phyloP scores from a whole-genome alignment of 2,329 filamentous ascomycete genomes.

The Fusarium abutilonis region DNA sequence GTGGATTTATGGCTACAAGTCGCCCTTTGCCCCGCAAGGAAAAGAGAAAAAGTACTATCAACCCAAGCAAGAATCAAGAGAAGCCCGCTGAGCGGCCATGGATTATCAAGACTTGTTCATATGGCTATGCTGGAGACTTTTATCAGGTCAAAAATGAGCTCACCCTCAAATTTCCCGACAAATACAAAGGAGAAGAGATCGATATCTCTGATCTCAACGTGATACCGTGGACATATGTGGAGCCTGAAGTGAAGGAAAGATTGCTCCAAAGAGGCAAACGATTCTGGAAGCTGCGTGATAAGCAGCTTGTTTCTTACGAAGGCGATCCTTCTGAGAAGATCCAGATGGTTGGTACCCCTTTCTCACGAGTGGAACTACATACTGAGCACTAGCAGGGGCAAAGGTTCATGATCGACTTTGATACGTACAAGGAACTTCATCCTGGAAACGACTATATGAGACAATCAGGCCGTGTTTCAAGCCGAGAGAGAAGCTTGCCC shows the following conservation, averaged over 20 bases:
- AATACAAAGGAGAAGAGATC: background rate
- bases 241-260: background rate
- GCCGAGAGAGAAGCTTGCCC: background rate
- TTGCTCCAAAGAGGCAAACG: background rate
- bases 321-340: background rate
- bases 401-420: conserved; percentile 20
- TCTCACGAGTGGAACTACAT: accelerated
- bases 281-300: conserved; percentile 1
- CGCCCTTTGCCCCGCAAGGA: background rate
- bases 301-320: conserved; percentile 7
- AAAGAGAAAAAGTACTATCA: background rate
- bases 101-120: background rate
- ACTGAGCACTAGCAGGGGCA: conserved; percentile 5
- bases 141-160: background rate
- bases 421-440: conserved; percentile 14
- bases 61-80: background rate
- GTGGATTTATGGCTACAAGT: background rate
- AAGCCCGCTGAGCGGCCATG: background rate
- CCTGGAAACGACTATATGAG: background rate
- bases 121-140: conserved; percentile 1
- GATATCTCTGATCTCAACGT: background rate
- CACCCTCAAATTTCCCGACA: background rate
- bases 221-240: background rate
- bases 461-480: background rate
- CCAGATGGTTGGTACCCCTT: background rate